phyloP scores from a whole-genome alignment of 805 yeast genomes.

The Lipomyces yamadae region DNA sequence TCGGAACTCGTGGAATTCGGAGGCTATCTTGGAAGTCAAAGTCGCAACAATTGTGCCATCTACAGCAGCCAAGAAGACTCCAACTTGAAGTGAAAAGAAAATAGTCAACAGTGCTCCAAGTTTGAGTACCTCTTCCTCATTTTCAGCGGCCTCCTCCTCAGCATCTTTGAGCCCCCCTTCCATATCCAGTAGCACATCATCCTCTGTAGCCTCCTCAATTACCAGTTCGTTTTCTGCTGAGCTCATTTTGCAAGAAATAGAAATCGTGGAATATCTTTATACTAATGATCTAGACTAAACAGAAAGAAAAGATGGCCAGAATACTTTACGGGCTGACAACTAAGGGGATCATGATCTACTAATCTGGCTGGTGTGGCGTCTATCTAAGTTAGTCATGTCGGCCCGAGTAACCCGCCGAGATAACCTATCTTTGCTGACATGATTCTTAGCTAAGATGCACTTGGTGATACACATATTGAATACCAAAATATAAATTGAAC shows the following conservation, averaged over 20 bases:
- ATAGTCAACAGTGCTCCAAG: constrained; percentile 23
- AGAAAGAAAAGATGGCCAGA: too few relatives aligned
- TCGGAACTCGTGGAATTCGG: constrained; percentile 60
- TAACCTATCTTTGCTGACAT: too few relatives aligned
- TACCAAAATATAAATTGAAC: too few relatives aligned
- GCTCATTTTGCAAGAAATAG: background rate
- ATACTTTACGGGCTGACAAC: too few relatives aligned
- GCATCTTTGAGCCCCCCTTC: constrained; percentile 24
- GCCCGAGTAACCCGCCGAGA: too few relatives aligned
- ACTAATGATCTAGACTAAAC: too few relatives aligned
- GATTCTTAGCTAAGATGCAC: too few relatives aligned
- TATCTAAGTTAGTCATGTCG: too few relatives aligned
- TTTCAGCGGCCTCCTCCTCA: constrained; percentile 11
- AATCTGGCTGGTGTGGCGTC: too few relatives aligned
- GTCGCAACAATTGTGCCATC: constrained; percentile 63
- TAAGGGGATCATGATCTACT: too few relatives aligned
- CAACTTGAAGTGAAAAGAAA: constrained; percentile 43
- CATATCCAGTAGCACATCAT: constrained; percentile 12
- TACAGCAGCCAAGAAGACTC: constrained; percentile 55
- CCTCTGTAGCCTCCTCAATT: constrained; percentile 4
- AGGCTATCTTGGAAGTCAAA: constrained; percentile 59
- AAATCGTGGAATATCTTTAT: background rate
- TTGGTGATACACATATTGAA: too few relatives aligned
- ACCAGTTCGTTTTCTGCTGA: constrained; percentile 2
- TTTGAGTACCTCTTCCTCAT: constrained; percentile 23